phyloP scores from a whole-genome alignment of 1,284 basidiomycete species.

The Ustilago loliicola region DNA sequence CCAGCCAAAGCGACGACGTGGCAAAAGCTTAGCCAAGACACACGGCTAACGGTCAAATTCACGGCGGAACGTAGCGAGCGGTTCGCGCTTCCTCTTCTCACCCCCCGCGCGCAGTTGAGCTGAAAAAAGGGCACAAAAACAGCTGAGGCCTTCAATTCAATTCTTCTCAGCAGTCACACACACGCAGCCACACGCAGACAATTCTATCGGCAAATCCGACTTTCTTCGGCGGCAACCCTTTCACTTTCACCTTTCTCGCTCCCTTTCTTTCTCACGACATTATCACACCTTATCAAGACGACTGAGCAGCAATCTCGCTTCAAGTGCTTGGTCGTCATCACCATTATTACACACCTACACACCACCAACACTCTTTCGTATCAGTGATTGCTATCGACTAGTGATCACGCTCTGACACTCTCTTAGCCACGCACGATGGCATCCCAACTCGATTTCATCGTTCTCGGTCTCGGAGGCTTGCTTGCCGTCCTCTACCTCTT shows the following conservation, averaged over 20 bases:
- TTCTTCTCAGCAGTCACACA: conserved; percentile 4
- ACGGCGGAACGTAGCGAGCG: background rate
- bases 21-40: conserved; percentile 11
- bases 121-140: background rate
- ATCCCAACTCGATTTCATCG: conserved; percentile 53
- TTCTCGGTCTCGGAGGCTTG: conserved; percentile 53
- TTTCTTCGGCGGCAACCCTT: conserved; percentile 2
- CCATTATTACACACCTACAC: background rate
- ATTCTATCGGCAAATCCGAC: conserved; percentile 6
- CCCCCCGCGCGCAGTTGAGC: background rate
- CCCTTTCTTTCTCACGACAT: background rate
- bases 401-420: conserved; percentile 3
- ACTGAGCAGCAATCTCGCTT: background rate
- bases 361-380: no score
- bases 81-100: background rate
- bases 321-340: background rate
- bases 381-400: background rate
- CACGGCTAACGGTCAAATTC: conserved; percentile 5
- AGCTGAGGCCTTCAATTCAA: background rate
- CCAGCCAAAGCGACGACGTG: background rate
- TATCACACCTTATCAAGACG: background rate
- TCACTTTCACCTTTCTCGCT: background rate
- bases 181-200: conserved; percentile 5
- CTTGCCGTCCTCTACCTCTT: conserved; percentile 64
- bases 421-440: conserved; percentile 41